A percentile compares a stretch with the other conserved stretches of the same genome.
phyloP scores from a whole-genome alignment of 192 early-diverging fungal species.

The Anaeromyces robustus region DNA sequence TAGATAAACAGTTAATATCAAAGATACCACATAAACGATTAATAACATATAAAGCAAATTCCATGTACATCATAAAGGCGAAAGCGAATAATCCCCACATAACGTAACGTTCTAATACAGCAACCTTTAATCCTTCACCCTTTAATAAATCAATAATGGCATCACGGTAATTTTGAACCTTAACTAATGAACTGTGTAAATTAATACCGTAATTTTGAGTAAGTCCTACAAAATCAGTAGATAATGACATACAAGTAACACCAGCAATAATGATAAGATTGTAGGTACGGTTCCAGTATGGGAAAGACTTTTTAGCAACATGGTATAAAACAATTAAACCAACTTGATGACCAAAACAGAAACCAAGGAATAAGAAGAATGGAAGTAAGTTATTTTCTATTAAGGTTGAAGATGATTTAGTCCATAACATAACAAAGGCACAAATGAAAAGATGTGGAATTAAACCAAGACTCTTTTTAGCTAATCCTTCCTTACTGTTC shows the following conservation, averaged over 20 bases:
- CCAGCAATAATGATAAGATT: background rate
- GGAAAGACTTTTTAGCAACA: background rate
- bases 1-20: slow-evolving; percentile 64
- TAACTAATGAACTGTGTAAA: background rate
- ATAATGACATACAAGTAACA: background rate
- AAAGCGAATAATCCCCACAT: slow-evolving; percentile 38
- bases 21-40: slow-evolving; percentile 56
- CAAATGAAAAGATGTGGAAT: background rate
- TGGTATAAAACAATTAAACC: background rate
- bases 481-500: background rate
- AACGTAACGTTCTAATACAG: slow-evolving; percentile 22
- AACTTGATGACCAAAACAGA: background rate
- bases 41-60: slow-evolving; percentile 54
- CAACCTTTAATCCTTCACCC: slow-evolving; percentile 4
- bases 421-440: background rate
- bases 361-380: background rate
- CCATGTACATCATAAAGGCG: slow-evolving; percentile 40
- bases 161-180: background rate
- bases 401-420: background rate
- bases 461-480: background rate
- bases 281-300: background rate
- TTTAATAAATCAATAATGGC: background rate
- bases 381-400: background rate
- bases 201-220: background rate
- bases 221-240: background rate